Evolutionary conservation across 495 filamentous ascomycete species (phyloP).

Genomic region (Tuber calosporum): DNA sequence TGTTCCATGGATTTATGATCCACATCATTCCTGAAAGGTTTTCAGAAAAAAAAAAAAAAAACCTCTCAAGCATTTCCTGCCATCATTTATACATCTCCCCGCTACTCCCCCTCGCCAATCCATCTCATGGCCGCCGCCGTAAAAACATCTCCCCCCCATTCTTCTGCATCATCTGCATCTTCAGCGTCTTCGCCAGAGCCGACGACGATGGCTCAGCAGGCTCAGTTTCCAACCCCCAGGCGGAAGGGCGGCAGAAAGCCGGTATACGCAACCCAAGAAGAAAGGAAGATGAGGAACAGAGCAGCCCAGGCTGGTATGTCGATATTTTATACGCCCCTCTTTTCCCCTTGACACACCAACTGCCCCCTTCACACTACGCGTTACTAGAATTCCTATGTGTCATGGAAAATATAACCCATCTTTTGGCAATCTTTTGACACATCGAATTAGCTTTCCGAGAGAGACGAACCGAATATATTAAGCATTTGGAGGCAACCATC

Average conservation of each 20-base stretch:
- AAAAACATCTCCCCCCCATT: conserved; percentile 41
- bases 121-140: conserved; percentile 37
- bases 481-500: conserved; percentile 94
- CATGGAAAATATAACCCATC: conserved; percentile 36
- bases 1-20: conserved; percentile 4
- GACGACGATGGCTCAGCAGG: conserved; percentile 36
- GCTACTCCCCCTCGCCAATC: conserved; percentile 19
- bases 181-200: conserved; percentile 34
- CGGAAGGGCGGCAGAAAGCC: conserved; percentile 96
- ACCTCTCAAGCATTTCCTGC: conserved; percentile 31
- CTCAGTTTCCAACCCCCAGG: conserved; percentile 55
- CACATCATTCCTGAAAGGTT: not conserved
- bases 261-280: conserved; percentile 97
- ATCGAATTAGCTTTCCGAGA: conserved; percentile 66
- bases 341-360: conserved; percentile 21
- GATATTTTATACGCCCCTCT: conserved; percentile 35
- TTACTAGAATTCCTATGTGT: conserved; percentile 37
- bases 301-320: conserved; percentile 75
- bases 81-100: conserved; percentile 31
- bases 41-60: conserved; percentile 9
- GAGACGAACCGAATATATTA: conserved; percentile 96
- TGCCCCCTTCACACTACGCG: conserved; percentile 21
- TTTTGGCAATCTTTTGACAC: conserved; percentile 41
- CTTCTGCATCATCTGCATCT: conserved; percentile 39
- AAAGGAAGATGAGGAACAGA: conserved; percentile 93